Evolutionary conservation across 331 rosid species (phyloP), one percentile per base, ranked within the genome.

Genomic region (Prunus yedoensis): DNA sequence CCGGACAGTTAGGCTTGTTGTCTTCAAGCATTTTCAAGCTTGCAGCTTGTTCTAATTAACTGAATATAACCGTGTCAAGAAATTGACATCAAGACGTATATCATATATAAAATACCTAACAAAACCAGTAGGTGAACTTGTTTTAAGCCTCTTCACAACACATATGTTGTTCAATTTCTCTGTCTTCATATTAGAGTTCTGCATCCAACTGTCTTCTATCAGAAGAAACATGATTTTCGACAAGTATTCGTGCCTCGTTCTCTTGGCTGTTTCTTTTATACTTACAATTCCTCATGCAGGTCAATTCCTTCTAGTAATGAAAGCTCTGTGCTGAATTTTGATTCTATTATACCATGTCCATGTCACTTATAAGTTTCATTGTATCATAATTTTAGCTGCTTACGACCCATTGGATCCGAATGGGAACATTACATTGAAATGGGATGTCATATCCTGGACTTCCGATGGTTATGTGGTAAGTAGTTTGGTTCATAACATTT

Each of bases 361-460:
- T 16, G 16, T 5, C 57, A 52, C n/a, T 51, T 51, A 16, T 51
- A 51, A 51, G 57, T 17, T 17, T 6, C 21, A 52, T 52, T 52
- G 13, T 47, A 14, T 53, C 58, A 53, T 10, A 30, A 52, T 70
- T 70, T 16, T 43, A 89, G 96, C 57, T 61, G 91, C 92, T 52
- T 91, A 85, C 61, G 93, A 91, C 77, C 84, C 90, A 4, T 68
- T 91, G 85, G 96, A 91, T 86, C 96, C 96, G 32, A 79, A 83
- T 16, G 96, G 96, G 68, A 91, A 87, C 46, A 86, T 91, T 63
- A 88, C 93, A 38, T 82, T 91, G 74, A 91, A 91, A 87, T 89
- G 96, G 96, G 96, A 91, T 85, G 77, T 89, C 58, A 80, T 85
- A 89, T 87, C 87, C 4, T 91, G 96, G 96, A 91, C 96, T 63